Evolutionary conservation across 306 rosid species (phyloP).

Genomic region (Morella rubra): DNA sequence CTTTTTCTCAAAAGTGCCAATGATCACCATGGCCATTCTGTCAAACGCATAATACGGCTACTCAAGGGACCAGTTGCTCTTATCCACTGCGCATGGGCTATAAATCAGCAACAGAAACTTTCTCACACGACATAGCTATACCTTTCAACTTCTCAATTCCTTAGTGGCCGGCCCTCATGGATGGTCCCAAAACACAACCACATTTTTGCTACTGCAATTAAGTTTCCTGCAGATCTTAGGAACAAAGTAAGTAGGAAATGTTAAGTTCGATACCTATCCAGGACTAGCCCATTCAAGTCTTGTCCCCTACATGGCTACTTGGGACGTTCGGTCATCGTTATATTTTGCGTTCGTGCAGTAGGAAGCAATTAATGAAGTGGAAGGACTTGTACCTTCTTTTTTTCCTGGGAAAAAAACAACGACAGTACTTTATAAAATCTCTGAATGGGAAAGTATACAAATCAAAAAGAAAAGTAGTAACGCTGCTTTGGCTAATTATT

Average conservation of each 20-base stretch:
- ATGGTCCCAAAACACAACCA: not conserved
- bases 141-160: not conserved
- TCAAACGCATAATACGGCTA: not conserved
- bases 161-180: not conserved
- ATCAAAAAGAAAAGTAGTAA: slow-evolving; percentile 11
- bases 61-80: not conserved
- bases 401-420: not conserved
- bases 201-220: not conserved
- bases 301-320: not conserved
- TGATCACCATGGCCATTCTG: not conserved
- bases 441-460: not conserved
- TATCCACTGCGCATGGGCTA: not conserved
- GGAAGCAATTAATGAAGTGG: not conserved
- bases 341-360: not conserved
- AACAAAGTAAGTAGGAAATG: not conserved
- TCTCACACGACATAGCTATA: not conserved
- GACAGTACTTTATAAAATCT: not conserved
- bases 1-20: not conserved
- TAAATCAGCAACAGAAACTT: not conserved
- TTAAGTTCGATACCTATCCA: not conserved
- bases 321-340: not conserved
- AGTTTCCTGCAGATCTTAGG: not conserved
- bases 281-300: not conserved
- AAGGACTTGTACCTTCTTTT: not conserved
- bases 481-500: slow-evolving; percentile 3